Base-by-base conservation (phyloP, 1,139 yeast species). In the Geotrichum candidum region DNA sequence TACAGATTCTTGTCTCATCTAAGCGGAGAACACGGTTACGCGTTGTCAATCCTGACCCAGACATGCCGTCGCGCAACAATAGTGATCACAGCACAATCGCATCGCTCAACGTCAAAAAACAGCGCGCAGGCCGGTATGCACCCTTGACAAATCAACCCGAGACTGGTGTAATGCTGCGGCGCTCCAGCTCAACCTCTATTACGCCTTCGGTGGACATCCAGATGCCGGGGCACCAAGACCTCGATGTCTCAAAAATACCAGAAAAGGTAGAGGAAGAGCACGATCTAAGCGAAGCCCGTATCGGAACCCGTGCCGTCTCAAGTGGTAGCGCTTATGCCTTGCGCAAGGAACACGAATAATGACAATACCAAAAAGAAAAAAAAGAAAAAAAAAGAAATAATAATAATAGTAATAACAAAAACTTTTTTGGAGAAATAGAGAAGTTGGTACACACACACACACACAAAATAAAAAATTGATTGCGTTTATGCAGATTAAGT, bases 1-100 rank as follows among this genome's bases (percentile, higher is more conserved):
- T 86, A 0, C 94, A 87, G 70, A 88, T 88, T 9, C 73, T 88
- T 65, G 92, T 87, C 10, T 83, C 90, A 62, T 83, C 88, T n/a
- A 84, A 84, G 69, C 77, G 92, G 67, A 75, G 90, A 61, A 80
- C 88, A 0, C 81, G 81, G 56, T 75, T 88, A 57, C 76, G 87
- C 46, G 85, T 88, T 50, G 80, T 85, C 57, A 88, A 88, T 68
- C 95, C 95, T 0, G 80, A 74, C 60, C 65, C 70, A 7, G 60
- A 57, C 18, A 53, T 61, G 9, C 60, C 56, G 6, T 60, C 63
- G 38, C 56, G 64, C 45, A 35, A 59, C 22, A 62, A 60, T 31
- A 62, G 64, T 48, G 61, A 60, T 29, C 60, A 56, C 22, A 60
- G 62, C 27, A 60, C 62, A 1, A 45, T 60, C 10, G 62, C 57